These are phyloP conservation scores for Cordyceps tenuipes DNA, from an alignment of 2,329 filamentous ascomycete genomes.

Conservation along the genomic window DNA sequence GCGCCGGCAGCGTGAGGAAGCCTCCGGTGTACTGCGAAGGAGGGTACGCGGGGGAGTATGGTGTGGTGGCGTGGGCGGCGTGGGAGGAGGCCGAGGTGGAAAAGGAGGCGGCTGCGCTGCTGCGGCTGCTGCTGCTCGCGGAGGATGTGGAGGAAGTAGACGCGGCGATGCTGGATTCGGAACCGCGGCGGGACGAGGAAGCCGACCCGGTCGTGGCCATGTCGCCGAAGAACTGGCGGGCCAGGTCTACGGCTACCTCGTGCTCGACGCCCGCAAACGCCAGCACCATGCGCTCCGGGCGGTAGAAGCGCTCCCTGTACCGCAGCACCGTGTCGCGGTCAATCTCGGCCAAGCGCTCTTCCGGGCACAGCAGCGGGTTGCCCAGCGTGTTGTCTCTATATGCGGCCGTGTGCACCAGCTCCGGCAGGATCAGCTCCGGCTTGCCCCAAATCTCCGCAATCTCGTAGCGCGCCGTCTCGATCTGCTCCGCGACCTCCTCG, in stretches of 20 bases:
- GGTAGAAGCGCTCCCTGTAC: slow-evolving; percentile 78
- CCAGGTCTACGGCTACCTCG: slow-evolving; percentile 65
- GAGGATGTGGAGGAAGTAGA: slow-evolving; percentile 27
- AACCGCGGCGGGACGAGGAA: slow-evolving; percentile 36
- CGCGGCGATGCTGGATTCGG: slow-evolving; percentile 42
- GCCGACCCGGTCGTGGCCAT: slow-evolving; percentile 52
- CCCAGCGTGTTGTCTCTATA: slow-evolving; percentile 95
- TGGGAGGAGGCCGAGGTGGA: slow-evolving; percentile 62
- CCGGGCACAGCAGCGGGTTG: slow-evolving; percentile 84
- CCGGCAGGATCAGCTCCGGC: slow-evolving; percentile 89
- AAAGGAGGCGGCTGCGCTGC: slow-evolving; percentile 76
- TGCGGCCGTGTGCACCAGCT: slow-evolving; percentile 89
- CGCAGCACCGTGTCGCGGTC: slow-evolving; percentile 62
- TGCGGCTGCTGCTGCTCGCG: slow-evolving; percentile 55
- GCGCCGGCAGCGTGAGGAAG: slow-evolving; percentile 75
- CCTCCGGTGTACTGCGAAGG: slow-evolving; percentile 87
- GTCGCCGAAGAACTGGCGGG: slow-evolving; percentile 83
- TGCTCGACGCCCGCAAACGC: slow-evolving; percentile 92
- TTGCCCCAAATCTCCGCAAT: slow-evolving; percentile 97
- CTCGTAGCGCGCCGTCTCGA: slow-evolving; percentile 89
- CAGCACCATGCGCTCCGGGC: slow-evolving; percentile 84
- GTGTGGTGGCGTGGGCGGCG: slow-evolving; percentile 45
- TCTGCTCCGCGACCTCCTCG: slow-evolving; percentile 75
- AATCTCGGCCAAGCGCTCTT: slow-evolving; percentile 71
- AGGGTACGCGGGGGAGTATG: slow-evolving; percentile 29